A percentile compares a stretch with the other conserved stretches of the same genome.
These are phyloP conservation scores for Paspalum vaginatum DNA, from an alignment of 176 grass and related monocot genomes.

Conservation along the genomic window DNA sequence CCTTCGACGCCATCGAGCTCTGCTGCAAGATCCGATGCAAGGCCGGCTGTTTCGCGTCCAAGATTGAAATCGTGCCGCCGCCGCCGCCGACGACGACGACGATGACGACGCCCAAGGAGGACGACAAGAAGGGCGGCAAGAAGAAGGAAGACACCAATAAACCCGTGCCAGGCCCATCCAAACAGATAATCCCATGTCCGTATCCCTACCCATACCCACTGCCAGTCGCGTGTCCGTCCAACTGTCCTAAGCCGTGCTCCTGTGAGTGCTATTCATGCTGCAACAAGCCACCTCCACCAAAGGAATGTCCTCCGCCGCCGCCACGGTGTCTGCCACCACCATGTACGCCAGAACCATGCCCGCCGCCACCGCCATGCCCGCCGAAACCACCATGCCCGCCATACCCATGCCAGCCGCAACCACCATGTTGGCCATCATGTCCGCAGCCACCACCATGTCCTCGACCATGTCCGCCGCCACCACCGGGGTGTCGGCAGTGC, in stretches of 20 bases:
- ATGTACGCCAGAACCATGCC: background rate
- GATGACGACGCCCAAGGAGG: background rate
- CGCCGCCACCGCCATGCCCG: background rate
- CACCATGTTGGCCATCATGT: no score
- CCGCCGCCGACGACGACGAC: background rate
- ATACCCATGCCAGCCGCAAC: no score
- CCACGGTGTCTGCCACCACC: no score
- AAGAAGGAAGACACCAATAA: no score
- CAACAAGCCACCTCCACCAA: background rate
- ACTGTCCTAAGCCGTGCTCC: background rate
- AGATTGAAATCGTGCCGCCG: slow-evolving; percentile 24
- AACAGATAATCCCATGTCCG: background rate
- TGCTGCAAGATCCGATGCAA: slow-evolving; percentile 66
- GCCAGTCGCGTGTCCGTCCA: background rate
- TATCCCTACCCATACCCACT: background rate
- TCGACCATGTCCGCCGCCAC: no score
- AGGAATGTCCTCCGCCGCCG: background rate
- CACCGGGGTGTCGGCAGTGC: slow-evolving; percentile 3
- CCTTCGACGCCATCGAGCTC: slow-evolving; percentile 58
- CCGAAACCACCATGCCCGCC: no score
- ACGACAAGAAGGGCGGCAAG: no score
- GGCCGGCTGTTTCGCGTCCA: slow-evolving; percentile 41
- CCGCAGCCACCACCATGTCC: no score
- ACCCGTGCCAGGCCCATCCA: no score
- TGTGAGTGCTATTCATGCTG: background rate